Base-by-base conservation (phyloP, 1,284 basidiomycete genomes). In the Papiliotrema nemorosa region DNA sequence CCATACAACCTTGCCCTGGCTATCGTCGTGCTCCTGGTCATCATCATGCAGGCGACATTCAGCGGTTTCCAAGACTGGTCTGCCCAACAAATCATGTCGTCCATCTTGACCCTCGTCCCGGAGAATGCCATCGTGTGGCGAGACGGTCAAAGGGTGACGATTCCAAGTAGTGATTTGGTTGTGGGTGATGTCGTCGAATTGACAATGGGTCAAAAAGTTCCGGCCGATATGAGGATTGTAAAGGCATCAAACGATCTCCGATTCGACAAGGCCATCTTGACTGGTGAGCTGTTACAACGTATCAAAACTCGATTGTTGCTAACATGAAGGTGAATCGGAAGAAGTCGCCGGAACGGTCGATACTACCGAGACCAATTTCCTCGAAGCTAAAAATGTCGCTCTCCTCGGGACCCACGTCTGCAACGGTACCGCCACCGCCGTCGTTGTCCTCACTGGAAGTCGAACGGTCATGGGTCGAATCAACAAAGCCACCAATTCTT, bases 261-360 rank as follows among this genome's bases (percentile, higher is more conserved):
- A 24, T 82, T 84, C 44, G 82, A 83, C 57, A 77, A 80, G 24
- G 78, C 80, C 10, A 76, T 83, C 24, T 72, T 83, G 34, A 84
- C 82, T 0, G 82, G 81, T 21, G 76, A 78, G 29, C 14, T 31
- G 29, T 31, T 31, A 7, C 7, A 7, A 14, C 7, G 9, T 31
- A 7, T 7, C 29, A 31, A 7, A 31, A 31, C 14, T 14, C 29
- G 29, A 7, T 7, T 31, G 29, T 14, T 31, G 29, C 7, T 31
- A 14, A 31, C n/a, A n/a, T 80, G 26, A 76, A 46, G 44, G 44
- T 24, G 44, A 46, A 20, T 37, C 45, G 34, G 45, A 47, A 27
- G 35, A 47, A 20, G 26, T 47, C 9, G 14, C 13, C 24, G 45
- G 45, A 3, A 39, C 36, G 6, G 45, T 47, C 25, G 45, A 80